Evolutionary conservation across 306 rosid species (phyloP).

Genomic region (Castanea crenata): DNA sequence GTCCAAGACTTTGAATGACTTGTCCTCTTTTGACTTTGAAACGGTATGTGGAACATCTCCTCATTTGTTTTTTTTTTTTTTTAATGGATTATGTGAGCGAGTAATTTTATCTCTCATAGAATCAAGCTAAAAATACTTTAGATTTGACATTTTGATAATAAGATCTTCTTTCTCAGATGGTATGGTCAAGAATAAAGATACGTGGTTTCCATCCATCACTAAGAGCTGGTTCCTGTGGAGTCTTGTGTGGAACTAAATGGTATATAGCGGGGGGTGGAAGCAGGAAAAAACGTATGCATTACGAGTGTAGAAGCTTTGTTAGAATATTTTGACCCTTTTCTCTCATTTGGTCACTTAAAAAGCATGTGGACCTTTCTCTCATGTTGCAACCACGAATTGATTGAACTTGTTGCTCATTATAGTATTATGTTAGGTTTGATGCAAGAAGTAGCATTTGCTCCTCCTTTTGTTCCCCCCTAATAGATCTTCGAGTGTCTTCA

Average conservation of each 20-base stretch:
- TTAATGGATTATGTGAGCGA: slow-evolving; percentile 3
- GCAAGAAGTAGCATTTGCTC: not conserved
- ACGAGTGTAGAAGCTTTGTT: slow-evolving; percentile 9
- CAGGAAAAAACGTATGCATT: slow-evolving; percentile 78
- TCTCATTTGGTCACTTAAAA: slow-evolving; percentile 5
- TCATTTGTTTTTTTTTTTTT: not conserved
- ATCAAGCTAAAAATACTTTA: slow-evolving; percentile 1
- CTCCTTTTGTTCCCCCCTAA: not conserved
- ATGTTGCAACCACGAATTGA: not conserved
- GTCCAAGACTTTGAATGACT: slow-evolving; percentile 73
- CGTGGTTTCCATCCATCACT: slow-evolving; percentile 91
- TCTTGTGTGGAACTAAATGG: slow-evolving; percentile 90
- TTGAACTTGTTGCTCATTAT: not conserved
- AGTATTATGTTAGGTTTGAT: not conserved
- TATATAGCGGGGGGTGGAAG: slow-evolving; percentile 95
- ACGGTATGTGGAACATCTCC: slow-evolving; percentile 50
- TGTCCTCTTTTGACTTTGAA: slow-evolving; percentile 91
- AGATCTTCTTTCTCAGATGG: slow-evolving; percentile 64
- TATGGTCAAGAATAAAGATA: slow-evolving; percentile 85
- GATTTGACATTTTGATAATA: slow-evolving; percentile 25
- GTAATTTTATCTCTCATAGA: slow-evolving; percentile 15
- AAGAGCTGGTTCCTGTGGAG: slow-evolving; percentile 89
- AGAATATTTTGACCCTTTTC: slow-evolving; percentile 6
- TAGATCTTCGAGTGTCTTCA: not conserved
- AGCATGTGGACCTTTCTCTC: slow-evolving; percentile 2